Evolutionary conservation across 176 grass and related monocot genomes (phyloP).

Genomic region (Bromus sterilis): DNA sequence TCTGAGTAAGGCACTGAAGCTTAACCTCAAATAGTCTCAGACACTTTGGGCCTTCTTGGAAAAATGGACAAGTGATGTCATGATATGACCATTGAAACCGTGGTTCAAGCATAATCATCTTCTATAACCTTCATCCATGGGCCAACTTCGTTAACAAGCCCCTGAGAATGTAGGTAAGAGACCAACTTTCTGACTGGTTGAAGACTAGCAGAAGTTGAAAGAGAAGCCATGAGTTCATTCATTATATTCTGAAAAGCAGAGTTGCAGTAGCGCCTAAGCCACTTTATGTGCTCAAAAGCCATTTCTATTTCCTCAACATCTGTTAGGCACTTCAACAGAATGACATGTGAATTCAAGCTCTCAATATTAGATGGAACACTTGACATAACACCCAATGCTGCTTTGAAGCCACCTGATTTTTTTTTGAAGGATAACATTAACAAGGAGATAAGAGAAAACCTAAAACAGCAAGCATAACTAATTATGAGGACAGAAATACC

Average conservation of each 20-base stretch:
- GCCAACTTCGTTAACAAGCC: slow-evolving; percentile 41
- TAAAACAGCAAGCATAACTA: not conserved
- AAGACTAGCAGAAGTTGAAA: slow-evolving; percentile 65
- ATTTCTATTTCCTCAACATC: slow-evolving; percentile 62
- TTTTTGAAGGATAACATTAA: not conserved
- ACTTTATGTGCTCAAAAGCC: slow-evolving; percentile 67
- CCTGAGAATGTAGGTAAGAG: slow-evolving; percentile 36
- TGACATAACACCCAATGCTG: slow-evolving; percentile 39
- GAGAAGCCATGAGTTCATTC: slow-evolving; percentile 64
- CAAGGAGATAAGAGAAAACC: not conserved
- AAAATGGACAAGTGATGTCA: not conserved
- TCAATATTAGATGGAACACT: slow-evolving; percentile 36
- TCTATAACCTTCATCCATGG: slow-evolving; percentile 53
- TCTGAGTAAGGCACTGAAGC: not conserved
- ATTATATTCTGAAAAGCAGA: slow-evolving; percentile 47
- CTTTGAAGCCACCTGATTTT: slow-evolving; percentile 48
- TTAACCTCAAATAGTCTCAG: not conserved
- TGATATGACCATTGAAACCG: not conserved
- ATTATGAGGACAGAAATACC: slow-evolving; percentile 26
- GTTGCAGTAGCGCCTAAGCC: slow-evolving; percentile 34
- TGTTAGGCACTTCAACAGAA: slow-evolving; percentile 62
- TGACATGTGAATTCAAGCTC: slow-evolving; percentile 48
- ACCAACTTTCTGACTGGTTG: slow-evolving; percentile 60
- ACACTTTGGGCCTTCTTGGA: not conserved
- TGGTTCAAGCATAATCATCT: slow-evolving; percentile 4